Base-by-base conservation (phyloP, 306 rosid genomes). In the Pterocarpus macrocarpus region DNA sequence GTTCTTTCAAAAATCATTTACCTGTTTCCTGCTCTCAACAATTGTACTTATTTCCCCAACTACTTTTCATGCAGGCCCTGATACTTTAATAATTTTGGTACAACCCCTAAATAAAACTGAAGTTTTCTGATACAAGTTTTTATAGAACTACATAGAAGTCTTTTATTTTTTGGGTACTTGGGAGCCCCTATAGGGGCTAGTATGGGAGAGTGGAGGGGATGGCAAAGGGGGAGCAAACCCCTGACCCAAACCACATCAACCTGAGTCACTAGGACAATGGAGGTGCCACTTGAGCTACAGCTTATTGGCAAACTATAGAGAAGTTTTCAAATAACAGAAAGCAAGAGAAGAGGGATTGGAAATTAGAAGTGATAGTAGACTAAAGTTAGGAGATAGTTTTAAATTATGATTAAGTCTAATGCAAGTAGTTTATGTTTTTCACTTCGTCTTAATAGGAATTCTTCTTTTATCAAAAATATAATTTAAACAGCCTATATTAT, bases 321-420 rank as follows among this genome's bases (percentile, higher is more conserved):
- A 50, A 50, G 57, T 76, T 69, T 39, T 14, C 16, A 14, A 62
- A 75, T 35, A 17, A 22, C 11, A 69, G 32, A 80, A 62, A 38
- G n/a, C 30, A 41, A 39, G 62, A 69, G 62, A 69, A 41, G 7
- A 3, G 50, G 45, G 67, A 58, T 71, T 61, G 73, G 61, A 69
- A 76, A 58, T 71, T 56, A 69, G 62, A 76, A 68, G 62, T 67
- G 57, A 59, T 68, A 35, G 63, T 45, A 57, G 59, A 63, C 58
- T 52, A 52, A 57, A 47, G 30, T 53, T 53, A 22, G 78, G 67
- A 9, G 62, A 63, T 72, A 16, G 5, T 58, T 14, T 41, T 57
- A 66, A 67, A 9, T 34, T 12, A 8, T 35, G 44, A 35, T 56
- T 2, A n/a, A 45, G 59, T 68, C 17, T 67, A 13, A 63, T 22